Evolutionary conservation across 805 yeast genomes (phyloP).

Genomic region (Zygosaccharomyces lentus): DNA sequence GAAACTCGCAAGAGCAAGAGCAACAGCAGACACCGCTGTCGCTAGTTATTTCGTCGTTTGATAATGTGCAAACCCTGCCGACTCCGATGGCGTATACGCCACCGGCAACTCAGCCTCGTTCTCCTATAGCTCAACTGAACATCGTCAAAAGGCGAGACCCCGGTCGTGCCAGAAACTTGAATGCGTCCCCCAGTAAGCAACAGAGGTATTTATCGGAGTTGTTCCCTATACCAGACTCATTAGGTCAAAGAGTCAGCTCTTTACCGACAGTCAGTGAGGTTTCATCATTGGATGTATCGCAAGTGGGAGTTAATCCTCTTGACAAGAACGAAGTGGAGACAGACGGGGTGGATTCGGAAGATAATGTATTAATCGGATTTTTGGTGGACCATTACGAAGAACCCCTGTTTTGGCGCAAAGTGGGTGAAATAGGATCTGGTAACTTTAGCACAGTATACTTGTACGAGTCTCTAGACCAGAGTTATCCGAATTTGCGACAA

Average conservation of each 20-base stretch:
- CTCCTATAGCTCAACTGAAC: conserved; percentile 19
- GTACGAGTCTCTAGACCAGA: conserved; percentile 36
- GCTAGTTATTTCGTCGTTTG: conserved; percentile 23
- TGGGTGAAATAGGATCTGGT: conserved; percentile 56
- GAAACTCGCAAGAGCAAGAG: not conserved
- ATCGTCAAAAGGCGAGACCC: conserved; percentile 20
- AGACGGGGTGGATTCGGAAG: conserved; percentile 7
- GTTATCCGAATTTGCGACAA: conserved; percentile 11
- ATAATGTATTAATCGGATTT: conserved; percentile 21
- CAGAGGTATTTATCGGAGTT: conserved; percentile 29
- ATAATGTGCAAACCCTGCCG: conserved; percentile 26
- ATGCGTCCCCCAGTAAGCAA: conserved; percentile 9
- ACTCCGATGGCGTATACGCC: conserved; percentile 34
- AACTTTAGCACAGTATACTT: conserved; percentile 62
- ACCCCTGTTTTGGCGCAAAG: conserved; percentile 34
- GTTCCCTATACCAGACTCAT: conserved; percentile 17
- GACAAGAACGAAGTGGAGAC: conserved; percentile 4
- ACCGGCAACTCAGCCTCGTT: conserved; percentile 16
- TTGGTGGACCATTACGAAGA: conserved; percentile 14
- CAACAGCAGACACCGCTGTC: conserved; percentile 21
- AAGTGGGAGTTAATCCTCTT: not conserved
- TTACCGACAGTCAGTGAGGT: conserved; percentile 25
- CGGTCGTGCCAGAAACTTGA: conserved; percentile 3
- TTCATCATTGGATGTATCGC: conserved; percentile 6
- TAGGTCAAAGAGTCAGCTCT: conserved; percentile 26